These are phyloP conservation scores for Solanum boliviense DNA, from an alignment of 257 asterid genomes.

Conservation along the genomic window DNA sequence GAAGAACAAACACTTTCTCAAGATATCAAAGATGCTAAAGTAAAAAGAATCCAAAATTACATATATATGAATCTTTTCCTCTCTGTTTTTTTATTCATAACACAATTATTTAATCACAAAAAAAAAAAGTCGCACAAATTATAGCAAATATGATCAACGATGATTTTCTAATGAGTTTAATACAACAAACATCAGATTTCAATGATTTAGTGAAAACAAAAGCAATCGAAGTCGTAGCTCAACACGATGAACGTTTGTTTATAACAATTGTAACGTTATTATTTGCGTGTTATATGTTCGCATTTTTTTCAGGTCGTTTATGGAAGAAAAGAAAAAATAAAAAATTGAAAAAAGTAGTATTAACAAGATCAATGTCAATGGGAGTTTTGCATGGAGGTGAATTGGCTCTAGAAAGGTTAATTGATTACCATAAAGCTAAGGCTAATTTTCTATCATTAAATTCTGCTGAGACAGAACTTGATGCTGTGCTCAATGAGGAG, in stretches of 20 bases:
- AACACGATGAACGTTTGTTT: not conserved
- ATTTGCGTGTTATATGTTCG: not conserved
- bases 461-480: not conserved
- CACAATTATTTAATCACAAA: not conserved
- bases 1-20: not conserved
- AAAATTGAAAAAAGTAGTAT: not conserved
- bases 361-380: not conserved
- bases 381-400: slow-evolving; percentile 2
- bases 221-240: not conserved
- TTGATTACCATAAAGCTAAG: not conserved
- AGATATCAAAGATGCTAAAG: not conserved
- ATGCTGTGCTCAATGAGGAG: not conserved
- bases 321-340: not conserved
- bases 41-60: not conserved
- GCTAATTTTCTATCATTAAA: not conserved
- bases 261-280: not conserved
- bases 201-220: not conserved
- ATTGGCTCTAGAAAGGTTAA: not conserved
- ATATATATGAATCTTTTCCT: not conserved
- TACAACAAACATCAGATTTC: not conserved
- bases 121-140: not conserved
- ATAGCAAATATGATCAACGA: not conserved
- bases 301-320: not conserved
- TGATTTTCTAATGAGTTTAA: not conserved
- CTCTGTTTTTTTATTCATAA: not conserved